phyloP scores from a whole-genome alignment of 345 rosid species.

The Boechera stricta region DNA sequence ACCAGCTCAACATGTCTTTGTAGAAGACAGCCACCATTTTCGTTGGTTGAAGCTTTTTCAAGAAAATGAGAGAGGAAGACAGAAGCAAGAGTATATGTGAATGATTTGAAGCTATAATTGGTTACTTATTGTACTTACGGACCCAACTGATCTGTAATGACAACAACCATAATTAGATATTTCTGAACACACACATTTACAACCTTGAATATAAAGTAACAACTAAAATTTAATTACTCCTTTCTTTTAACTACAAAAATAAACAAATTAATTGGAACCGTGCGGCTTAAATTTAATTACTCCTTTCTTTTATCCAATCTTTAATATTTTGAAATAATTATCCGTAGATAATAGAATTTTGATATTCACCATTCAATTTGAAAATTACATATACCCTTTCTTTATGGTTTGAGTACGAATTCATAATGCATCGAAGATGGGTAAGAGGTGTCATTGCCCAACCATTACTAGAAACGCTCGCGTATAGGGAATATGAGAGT shows the following conservation, averaged over 20 bases:
- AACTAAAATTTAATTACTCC: not conserved
- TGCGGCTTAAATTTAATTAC: not conserved
- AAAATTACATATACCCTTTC: not conserved
- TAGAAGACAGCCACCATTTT: constrained; percentile 49
- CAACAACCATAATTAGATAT: constrained; percentile 33
- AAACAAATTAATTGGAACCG: not conserved
- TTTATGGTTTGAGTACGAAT: not conserved
- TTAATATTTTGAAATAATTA: no score
- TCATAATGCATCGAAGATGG: not conserved
- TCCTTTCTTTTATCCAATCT: no score
- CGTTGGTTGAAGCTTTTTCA: constrained; percentile 20
- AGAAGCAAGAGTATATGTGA: constrained; percentile 15
- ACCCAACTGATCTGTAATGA: constrained; percentile 45
- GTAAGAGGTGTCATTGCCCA: not conserved
- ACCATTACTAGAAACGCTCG: not conserved
- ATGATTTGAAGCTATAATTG: constrained; percentile 33
- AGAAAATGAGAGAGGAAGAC: constrained; percentile 15
- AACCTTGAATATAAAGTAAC: not conserved
- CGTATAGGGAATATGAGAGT: not conserved
- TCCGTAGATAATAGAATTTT: no score
- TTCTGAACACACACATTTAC: not conserved
- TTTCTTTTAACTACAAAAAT: not conserved
- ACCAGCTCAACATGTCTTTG: constrained; percentile 50
- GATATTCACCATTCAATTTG: no score
- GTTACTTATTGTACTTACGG: constrained; percentile 33